A percentile compares a stretch with the other conserved stretches of the same genome.
phyloP scores from a whole-genome alignment of 2,329 filamentous ascomycete species.

The Cercospora zeina region DNA sequence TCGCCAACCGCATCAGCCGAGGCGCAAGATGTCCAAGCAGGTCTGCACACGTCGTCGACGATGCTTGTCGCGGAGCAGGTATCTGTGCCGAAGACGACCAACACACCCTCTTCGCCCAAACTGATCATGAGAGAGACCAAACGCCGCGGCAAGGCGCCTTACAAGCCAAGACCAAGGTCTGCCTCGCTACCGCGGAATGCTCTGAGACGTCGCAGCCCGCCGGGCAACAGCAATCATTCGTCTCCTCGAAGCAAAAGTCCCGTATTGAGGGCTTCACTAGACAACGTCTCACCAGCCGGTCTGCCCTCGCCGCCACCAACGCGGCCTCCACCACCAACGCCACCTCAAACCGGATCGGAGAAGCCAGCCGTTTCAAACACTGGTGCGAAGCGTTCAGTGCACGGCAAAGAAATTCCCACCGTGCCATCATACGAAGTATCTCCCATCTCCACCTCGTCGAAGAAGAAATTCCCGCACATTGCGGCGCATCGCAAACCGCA shows the following conservation, averaged over 20 bases:
- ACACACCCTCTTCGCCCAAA: constrained; percentile 34
- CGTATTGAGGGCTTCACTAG: constrained; percentile 18
- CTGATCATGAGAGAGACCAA: constrained; percentile 35
- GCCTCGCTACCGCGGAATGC: constrained; percentile 34
- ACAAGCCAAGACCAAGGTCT: constrained; percentile 38
- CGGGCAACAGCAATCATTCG: constrained; percentile 23
- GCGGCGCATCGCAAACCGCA: constrained; percentile 25
- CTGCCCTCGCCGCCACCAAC: constrained; percentile 40
- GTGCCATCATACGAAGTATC: constrained; percentile 32
- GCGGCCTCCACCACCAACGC: constrained; percentile 40
- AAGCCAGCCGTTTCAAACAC: constrained; percentile 20
- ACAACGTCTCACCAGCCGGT: constrained; percentile 30
- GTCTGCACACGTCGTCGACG: constrained; percentile 35
- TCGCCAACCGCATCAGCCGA: constrained; percentile 32
- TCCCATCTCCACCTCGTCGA: constrained; percentile 25
- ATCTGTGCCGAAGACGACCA: constrained; percentile 34
- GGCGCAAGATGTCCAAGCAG: constrained; percentile 17
- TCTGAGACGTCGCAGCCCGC: constrained; percentile 30
- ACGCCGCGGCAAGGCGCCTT: constrained; percentile 25
- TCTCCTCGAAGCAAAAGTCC: constrained; percentile 25
- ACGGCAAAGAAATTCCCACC: constrained; percentile 31
- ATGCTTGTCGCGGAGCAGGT: constrained; percentile 42
- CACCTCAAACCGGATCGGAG: constrained; percentile 37
- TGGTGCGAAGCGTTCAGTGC: constrained; percentile 21
- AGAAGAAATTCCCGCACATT: constrained; percentile 29